These are phyloP conservation scores for Priceomyces carsonii DNA, from an alignment of 805 yeast genomes.

Conservation along the genomic window DNA sequence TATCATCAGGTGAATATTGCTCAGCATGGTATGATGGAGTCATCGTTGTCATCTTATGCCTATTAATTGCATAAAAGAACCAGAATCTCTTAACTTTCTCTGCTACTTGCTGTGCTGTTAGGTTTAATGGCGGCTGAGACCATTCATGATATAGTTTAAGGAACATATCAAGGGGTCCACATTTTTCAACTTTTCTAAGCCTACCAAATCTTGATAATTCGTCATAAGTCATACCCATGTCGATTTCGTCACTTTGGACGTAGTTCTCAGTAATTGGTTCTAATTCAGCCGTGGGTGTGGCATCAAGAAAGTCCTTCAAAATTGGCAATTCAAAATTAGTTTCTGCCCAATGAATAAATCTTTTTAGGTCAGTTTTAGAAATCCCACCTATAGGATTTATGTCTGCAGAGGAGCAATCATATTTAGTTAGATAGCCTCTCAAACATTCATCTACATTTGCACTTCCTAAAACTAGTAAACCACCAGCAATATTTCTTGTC, in stretches of 20 bases:
- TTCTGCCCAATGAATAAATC: conserved; percentile 81
- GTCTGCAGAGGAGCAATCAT: conserved; percentile 97
- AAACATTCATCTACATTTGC: conserved; percentile 97
- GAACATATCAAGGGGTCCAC: conserved; percentile 97
- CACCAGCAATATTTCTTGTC: conserved; percentile 78
- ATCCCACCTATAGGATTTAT: conserved; percentile 98
- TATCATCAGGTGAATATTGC: conserved; percentile 97
- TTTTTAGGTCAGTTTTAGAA: conserved; percentile 88
- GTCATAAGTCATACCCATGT: conserved; percentile 98
- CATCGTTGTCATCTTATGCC: conserved; percentile 96
- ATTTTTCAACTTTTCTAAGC: conserved; percentile 85
- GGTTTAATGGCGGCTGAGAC: conserved; percentile 65
- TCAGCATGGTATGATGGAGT: conserved; percentile 99
- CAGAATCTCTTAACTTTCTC: conserved; percentile 90
- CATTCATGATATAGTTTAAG: conserved; percentile 86
- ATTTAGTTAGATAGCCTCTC: conserved; percentile 93
- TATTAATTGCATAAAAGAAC: conserved; percentile 90
- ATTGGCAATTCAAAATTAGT: conserved; percentile 72
- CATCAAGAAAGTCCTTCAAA: conserved; percentile 73
- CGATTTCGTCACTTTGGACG: conserved; percentile 94
- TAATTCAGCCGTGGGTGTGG: conserved; percentile 96
- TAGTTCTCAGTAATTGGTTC: conserved; percentile 93
- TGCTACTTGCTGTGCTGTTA: conserved; percentile 83
- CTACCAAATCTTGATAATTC: conserved; percentile 90
- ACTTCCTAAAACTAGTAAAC: conserved; percentile 87